A percentile compares a stretch with the other conserved stretches of the same genome.
phyloP scores from a whole-genome alignment of 768 basidiomycete species.

The Phaeolepiota aurea region DNA sequence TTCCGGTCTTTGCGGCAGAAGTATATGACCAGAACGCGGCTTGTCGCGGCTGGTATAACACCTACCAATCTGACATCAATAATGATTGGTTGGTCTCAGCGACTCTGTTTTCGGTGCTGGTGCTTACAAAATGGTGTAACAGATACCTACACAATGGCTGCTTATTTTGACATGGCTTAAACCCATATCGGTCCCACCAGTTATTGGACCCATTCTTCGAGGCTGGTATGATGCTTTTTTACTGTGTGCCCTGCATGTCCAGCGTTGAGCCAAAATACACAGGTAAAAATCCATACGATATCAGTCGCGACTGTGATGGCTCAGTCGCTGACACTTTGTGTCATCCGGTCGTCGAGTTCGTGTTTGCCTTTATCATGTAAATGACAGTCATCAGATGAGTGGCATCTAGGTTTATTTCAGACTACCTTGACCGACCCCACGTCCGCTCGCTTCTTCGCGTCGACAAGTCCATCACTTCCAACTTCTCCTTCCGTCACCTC shows the following conservation, averaged over 20 bases:
- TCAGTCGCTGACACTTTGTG: slow-evolving; percentile 39
- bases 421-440: slow-evolving; percentile 53
- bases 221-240: slow-evolving; percentile 11
- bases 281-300: slow-evolving; percentile 59
- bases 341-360: slow-evolving; percentile 43
- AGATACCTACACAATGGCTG: slow-evolving; percentile 37
- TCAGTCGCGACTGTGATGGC: slow-evolving; percentile 47
- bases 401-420: slow-evolving; percentile 41
- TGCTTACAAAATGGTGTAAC: slow-evolving; percentile 55
- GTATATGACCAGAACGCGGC: slow-evolving; percentile 65
- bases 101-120: background rate
- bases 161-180: slow-evolving; percentile 44
- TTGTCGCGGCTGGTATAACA: slow-evolving; percentile 45
- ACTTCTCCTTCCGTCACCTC: slow-evolving; percentile 31
- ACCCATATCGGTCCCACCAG: slow-evolving; percentile 38
- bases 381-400: background rate
- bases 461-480: slow-evolving; percentile 28
- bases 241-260: background rate
- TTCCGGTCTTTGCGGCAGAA: slow-evolving; percentile 69
- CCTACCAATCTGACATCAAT: slow-evolving; percentile 60
- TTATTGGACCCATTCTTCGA: slow-evolving; percentile 38
- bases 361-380: background rate
- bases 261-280: background rate
- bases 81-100: slow-evolving; percentile 48
- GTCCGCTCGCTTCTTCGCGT: slow-evolving; percentile 57